These are phyloP conservation scores for Colletotrichum tanaceti DNA, from an alignment of 2,329 filamentous ascomycete species.

Conservation along the genomic window DNA sequence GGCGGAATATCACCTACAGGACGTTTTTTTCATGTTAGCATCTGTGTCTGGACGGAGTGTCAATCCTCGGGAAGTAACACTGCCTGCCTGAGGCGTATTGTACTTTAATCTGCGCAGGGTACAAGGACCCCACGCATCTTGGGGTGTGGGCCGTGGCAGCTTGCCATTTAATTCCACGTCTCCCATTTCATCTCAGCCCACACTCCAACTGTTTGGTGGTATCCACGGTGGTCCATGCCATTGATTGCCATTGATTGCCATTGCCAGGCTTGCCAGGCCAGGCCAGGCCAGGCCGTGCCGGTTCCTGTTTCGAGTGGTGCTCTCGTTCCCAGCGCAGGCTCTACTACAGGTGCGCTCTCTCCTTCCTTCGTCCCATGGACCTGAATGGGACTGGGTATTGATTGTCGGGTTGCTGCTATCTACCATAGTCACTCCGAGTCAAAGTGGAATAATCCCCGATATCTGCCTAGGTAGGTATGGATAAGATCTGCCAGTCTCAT, in stretches of 20 bases:
- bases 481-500: slow-evolving; percentile 25
- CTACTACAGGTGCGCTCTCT: background rate
- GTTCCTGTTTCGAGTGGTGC: slow-evolving; percentile 3
- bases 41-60: no score
- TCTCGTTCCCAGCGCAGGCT: background rate
- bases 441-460: background rate
- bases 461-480: background rate
- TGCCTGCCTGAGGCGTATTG: slow-evolving; percentile 8
- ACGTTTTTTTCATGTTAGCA: background rate
- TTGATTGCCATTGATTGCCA: background rate
- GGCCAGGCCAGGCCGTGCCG: slow-evolving; percentile 11
- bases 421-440: slow-evolving; percentile 8
- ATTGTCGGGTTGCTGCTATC: slow-evolving; percentile 19
- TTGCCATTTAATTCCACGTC: slow-evolving; percentile 25
- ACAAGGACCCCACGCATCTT: background rate
- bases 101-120: background rate
- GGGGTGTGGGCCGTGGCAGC: background rate
- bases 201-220: background rate
- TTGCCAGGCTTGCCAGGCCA: slow-evolving; percentile 2
- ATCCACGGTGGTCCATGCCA: slow-evolving; percentile 17
- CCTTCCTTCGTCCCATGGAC: slow-evolving; percentile 26
- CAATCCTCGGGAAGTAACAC: background rate
- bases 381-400: slow-evolving; percentile 38
- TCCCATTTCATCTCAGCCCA: slow-evolving; percentile 24
- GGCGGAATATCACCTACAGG: no score